Conservation (phyloP, 2,329 filamentous ascomycete species). For the Trichophyton simii region DNA sequence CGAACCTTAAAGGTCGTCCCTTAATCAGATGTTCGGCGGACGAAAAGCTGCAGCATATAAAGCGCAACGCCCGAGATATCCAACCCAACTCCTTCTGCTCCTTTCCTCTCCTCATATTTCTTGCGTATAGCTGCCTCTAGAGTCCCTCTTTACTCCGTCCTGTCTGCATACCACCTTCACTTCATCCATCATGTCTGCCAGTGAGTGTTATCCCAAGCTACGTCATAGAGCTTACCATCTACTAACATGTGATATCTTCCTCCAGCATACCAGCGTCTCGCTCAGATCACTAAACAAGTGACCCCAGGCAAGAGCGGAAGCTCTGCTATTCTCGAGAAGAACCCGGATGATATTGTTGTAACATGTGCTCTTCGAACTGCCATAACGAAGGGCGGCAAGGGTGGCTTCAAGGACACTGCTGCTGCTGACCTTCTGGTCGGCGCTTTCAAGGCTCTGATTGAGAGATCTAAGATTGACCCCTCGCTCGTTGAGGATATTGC, state of each 20-base stretch:
- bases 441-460: conserved; percentile 67
- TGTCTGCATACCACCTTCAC: conserved; percentile 13
- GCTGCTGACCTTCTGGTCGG: conserved; percentile 76
- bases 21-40: background rate
- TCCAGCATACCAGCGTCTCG: conserved; percentile 46
- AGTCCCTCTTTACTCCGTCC: conserved; percentile 5
- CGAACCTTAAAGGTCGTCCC: background rate
- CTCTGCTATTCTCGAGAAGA: conserved; percentile 33
- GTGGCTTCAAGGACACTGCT: conserved; percentile 87
- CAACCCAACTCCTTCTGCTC: background rate
- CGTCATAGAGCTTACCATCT: conserved; percentile 5
- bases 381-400: conserved; percentile 85
- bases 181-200: conserved; percentile 30
- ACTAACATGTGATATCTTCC: conserved; percentile 16
- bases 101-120: background rate
- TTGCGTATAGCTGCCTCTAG: conserved; percentile 2
- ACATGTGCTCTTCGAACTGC: conserved; percentile 84
- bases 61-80: background rate
- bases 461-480: conserved; percentile 81
- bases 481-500: conserved; percentile 80
- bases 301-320: conserved; percentile 26
- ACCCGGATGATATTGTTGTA: conserved; percentile 65
- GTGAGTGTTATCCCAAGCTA: conserved; percentile 19
- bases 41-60: background rate
- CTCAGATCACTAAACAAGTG: conserved; percentile 47